Base-by-base conservation (phyloP, 192 early-diverging fungal species). In the Coemansia sp. region DNA sequence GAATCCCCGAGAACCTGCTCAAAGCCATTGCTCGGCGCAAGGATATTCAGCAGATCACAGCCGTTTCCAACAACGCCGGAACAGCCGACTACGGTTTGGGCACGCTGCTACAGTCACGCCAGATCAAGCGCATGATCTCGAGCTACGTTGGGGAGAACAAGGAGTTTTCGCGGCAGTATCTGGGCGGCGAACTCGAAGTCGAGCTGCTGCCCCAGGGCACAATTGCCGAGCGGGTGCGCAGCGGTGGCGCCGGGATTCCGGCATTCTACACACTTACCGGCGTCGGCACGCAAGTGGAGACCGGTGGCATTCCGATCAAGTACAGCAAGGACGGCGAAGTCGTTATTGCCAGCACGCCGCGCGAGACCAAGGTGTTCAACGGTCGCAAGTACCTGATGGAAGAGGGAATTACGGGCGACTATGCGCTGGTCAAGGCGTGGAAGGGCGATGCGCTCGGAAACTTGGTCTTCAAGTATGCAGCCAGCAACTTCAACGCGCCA, bases 81-180 rank as follows among this genome's bases (percentile, higher is more conserved):
- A 82, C 87, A 0, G 70, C 81, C 35, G 84, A 85, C 68, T 87
- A 83, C 58, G 88, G 88, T 2, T 64, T 90, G 2, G 88, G 88
- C 21, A 66, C 80, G 15, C 58, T 90, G 25, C 68, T 88, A 48
- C 75, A 84, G 53, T 81, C 62, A 12, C 78, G 81, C 12, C 84
- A 90, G 81, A 84, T 90, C 76, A 87, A 86, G 60, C 83, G 86
- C 43, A 90, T 90, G 86, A 79, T 90, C 34, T 82, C 79, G 14
- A 81, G 78, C 54, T 90, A 90, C 53, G 86, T 88, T 9, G 88
- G 86, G 35, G 86, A 90, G 52, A 90, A 90, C 79, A 80, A 83
- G 47, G 88, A 90, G 60, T 90, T 90, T 72, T 84, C 84, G 41
- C 72, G 85, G 25, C 88, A 90, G 60, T 90, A 90, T 42, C 77